These are phyloP conservation scores for Metschnikowia lachancei DNA, from an alignment of 805 yeast species.

Conservation along the genomic window DNA sequence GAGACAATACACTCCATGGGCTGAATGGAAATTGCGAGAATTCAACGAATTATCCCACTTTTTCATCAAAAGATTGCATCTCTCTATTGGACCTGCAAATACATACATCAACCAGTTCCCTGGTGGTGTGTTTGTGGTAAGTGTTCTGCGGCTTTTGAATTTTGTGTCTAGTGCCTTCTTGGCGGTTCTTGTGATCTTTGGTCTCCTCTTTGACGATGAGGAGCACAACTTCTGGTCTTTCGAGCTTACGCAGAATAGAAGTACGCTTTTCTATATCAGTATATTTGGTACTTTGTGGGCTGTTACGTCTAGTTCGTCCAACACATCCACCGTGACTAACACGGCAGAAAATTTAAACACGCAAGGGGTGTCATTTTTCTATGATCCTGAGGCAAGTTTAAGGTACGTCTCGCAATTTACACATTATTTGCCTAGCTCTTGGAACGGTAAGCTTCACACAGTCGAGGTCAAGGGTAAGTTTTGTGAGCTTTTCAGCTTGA, in stretches of 20 bases:
- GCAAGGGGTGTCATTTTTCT: slow-evolving; percentile 46
- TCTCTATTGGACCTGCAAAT: slow-evolving; percentile 77
- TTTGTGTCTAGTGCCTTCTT: slow-evolving; percentile 87
- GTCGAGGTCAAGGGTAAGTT: slow-evolving; percentile 82
- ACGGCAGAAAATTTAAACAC: slow-evolving; percentile 27
- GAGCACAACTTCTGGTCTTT: slow-evolving; percentile 72
- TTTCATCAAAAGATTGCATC: slow-evolving; percentile 71
- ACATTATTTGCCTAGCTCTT: slow-evolving; percentile 81
- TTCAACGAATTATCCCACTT: slow-evolving; percentile 90
- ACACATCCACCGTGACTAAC: slow-evolving; percentile 20
- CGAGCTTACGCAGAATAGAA: slow-evolving; percentile 77
- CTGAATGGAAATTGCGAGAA: slow-evolving; percentile 93
- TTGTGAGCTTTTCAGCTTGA: slow-evolving; percentile 71
- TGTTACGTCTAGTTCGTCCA: slow-evolving; percentile 63
- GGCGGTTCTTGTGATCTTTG: slow-evolving; percentile 66
- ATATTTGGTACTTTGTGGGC: slow-evolving; percentile 88
- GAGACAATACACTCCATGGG: slow-evolving; percentile 88
- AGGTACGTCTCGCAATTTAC: slow-evolving; percentile 80
- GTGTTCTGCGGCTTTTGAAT: slow-evolving; percentile 37
- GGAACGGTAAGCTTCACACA: slow-evolving; percentile 86
- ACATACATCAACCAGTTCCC: slow-evolving; percentile 91
- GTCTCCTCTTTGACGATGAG: slow-evolving; percentile 82
- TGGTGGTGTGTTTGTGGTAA: slow-evolving; percentile 52
- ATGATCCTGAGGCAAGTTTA: slow-evolving; percentile 89
- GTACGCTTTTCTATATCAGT: slow-evolving; percentile 85